Conservation (phyloP, 2,329 filamentous ascomycete species). For the Penicillium brasilianum region DNA sequence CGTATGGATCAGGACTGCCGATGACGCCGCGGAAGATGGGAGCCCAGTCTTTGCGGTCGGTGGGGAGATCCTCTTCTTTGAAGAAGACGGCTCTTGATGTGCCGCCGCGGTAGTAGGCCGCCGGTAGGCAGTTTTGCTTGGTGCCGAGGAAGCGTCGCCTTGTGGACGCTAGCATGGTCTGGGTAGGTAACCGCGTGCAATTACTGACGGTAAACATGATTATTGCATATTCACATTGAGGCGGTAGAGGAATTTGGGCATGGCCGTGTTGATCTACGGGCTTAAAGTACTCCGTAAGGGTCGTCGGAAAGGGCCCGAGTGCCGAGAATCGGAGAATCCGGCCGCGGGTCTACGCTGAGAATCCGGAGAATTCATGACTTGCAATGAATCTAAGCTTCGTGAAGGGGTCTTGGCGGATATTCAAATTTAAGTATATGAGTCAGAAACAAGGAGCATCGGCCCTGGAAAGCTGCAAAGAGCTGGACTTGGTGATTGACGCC, state of each 20-base stretch:
- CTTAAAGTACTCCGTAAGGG: background rate
- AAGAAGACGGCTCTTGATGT: slow-evolving; percentile 72
- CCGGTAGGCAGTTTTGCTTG: slow-evolving; percentile 49
- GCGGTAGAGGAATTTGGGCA: background rate
- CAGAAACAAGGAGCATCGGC: too few species aligned
- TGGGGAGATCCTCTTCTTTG: slow-evolving; percentile 58
- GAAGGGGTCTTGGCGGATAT: too few species aligned
- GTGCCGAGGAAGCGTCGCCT: slow-evolving; percentile 14
- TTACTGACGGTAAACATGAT: background rate
- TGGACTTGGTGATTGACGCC: too few species aligned
- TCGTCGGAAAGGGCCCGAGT: background rate
- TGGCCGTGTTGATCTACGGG: background rate
- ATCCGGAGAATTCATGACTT: background rate
- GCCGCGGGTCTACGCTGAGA: background rate
- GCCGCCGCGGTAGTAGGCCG: slow-evolving; percentile 69
- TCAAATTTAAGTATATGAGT: too few species aligned
- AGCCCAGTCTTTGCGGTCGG: slow-evolving; percentile 53
- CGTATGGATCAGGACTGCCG: slow-evolving; percentile 68
- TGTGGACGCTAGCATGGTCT: background rate
- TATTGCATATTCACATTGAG: background rate
- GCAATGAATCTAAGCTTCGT: too few species aligned
- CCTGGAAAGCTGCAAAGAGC: too few species aligned
- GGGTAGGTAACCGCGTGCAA: background rate
- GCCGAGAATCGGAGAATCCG: slow-evolving; percentile 6
- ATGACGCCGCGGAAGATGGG: slow-evolving; percentile 64